These are phyloP conservation scores for Phytophthora colocasiae DNA, from an alignment of 352 stramenopile genomes.

Conservation along the genomic window DNA sequence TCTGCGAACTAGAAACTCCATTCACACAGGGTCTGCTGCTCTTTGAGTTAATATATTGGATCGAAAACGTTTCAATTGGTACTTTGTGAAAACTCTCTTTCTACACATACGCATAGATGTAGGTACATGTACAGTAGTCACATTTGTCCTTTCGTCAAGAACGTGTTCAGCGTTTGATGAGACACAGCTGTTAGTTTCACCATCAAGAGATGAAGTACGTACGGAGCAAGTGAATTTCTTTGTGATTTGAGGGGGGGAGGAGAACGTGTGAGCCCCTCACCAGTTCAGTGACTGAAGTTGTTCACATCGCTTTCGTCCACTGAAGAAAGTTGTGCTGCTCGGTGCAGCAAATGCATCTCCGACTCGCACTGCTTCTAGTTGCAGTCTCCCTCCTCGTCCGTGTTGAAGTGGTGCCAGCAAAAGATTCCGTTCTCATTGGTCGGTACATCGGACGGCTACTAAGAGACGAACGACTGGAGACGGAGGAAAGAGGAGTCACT, in stretches of 20 bases:
- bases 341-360: background rate
- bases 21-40: too few species aligned
- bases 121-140: too few species aligned
- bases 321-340: too few species aligned
- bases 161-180: too few species aligned
- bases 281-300: background rate
- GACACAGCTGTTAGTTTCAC: background rate
- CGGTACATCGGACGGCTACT: background rate
- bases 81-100: too few species aligned
- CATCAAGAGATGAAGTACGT: background rate
- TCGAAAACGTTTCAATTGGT: too few species aligned
- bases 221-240: background rate
- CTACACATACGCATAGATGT: too few species aligned
- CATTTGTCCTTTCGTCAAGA: too few species aligned
- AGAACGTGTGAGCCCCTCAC: background rate
- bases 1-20: too few species aligned
- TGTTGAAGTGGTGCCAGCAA: background rate
- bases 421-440: background rate
- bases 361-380: background rate
- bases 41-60: too few species aligned
- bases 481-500: background rate
- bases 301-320: background rate
- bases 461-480: background rate
- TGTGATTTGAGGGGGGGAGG: background rate
- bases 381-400: background rate